Evolutionary conservation across 768 basidiomycete genomes (phyloP), one percentile per base, ranked within the genome.

Genomic region (Calvatia gigantea): DNA sequence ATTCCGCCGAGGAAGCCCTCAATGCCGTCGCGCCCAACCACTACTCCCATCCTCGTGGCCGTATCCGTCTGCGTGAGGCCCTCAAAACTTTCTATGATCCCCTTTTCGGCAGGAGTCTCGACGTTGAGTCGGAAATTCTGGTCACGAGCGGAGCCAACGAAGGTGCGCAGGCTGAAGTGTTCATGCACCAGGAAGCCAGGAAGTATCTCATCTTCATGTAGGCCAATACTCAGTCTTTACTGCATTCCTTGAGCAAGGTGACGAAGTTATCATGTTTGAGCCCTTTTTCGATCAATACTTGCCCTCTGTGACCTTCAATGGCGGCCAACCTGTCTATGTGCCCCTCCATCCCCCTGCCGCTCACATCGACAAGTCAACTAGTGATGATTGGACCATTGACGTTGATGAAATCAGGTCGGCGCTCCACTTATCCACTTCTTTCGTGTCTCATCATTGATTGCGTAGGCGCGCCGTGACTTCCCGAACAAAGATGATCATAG

Each of bases 261-360:
- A 98, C 65, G 97, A 99, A 70, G 96, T 98, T 60, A 96, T 99
- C 70, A 87, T 98, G 83, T 95, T 98, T 65, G 97, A 98, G 71
- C 96, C 95, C 1, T 97, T 93, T 78, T 98, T 97, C 66, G 95
- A 98, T 66, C 95, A 98, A 69, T 96, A 94, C 69, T 80, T 94
- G 49, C 89, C 94, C 21, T 92, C 91, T 5, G 87, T 96, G 50
- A 89, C 87, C 27, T 97, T 98, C 82, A 94, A 96, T 63, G 91
- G 91, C 28, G 96, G 94, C 42, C 85, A 83, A 58, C 94, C 95
- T 11, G 87, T 98, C 44, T 98, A 91, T 66, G 94, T 99, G 8
- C 96, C 97, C 4, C 77, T 99, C 19, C 95, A 97, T 64, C 96
- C 97, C 0, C 89, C 94, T n/a, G 64, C 70, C 15, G 65, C 73